phyloP scores from a whole-genome alignment of 306 rosid species.

The Rosa multiflora region DNA sequence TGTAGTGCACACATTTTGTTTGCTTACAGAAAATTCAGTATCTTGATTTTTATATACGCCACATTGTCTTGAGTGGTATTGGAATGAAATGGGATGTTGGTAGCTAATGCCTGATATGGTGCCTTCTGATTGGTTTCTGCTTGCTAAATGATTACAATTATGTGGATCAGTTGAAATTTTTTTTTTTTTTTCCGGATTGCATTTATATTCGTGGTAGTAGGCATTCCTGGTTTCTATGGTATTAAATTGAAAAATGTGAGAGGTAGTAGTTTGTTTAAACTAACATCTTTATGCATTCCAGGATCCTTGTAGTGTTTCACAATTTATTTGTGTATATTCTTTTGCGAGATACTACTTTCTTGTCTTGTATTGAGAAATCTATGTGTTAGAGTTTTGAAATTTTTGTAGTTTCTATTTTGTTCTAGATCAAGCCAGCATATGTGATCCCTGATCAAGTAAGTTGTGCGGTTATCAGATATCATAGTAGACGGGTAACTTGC shows the following conservation, averaged over 20 bases:
- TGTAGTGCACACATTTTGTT: background rate
- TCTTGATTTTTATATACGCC: background rate
- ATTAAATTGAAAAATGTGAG: background rate
- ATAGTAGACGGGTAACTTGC: constrained; percentile 80
- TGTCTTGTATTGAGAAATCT: constrained; percentile 7
- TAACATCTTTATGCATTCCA: background rate
- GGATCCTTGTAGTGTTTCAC: background rate
- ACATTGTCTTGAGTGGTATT: background rate
- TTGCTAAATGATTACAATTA: background rate
- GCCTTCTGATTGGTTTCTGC: background rate
- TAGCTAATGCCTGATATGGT: background rate
- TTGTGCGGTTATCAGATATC: constrained; percentile 91
- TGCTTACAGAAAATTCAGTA: background rate
- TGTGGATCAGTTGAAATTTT: background rate
- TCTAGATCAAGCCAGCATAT: constrained; percentile 75
- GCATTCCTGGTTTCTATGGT: background rate
- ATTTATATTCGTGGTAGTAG: background rate
- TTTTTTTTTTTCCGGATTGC: background rate
- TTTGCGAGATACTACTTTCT: background rate
- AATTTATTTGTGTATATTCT: background rate
- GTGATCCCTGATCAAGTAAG: constrained; percentile 79
- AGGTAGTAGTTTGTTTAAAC: background rate
- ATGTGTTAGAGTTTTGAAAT: background rate
- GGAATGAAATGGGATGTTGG: background rate
- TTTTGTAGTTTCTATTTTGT: constrained; percentile 5